phyloP scores from a whole-genome alignment of 2,329 filamentous ascomycete species.

The Phyllosticta ampelicida region DNA sequence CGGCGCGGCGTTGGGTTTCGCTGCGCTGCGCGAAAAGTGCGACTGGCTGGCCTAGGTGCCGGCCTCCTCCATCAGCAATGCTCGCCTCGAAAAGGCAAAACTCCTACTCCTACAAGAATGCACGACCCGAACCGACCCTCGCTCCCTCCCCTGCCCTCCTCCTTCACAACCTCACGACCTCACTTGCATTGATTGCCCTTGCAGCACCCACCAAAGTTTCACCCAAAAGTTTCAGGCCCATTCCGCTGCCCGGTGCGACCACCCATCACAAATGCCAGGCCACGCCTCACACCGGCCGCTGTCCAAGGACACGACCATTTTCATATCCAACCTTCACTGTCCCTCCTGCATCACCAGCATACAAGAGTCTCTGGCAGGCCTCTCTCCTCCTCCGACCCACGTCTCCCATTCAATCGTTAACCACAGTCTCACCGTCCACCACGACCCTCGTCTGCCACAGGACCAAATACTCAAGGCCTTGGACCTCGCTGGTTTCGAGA shows the following conservation, averaged over 20 bases:
- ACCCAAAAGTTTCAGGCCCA: background rate
- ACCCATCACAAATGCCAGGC: background rate
- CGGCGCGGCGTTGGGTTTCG: too few species aligned
- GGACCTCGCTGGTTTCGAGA: conserved; percentile 49
- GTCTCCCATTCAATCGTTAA: conserved; percentile 62
- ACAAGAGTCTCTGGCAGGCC: conserved; percentile 42
- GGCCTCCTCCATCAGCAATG: background rate
- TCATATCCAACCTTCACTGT: conserved; percentile 68
- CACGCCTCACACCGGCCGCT: conserved; percentile 10
- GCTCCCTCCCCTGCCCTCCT: too few species aligned
- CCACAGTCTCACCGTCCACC: conserved; percentile 54
- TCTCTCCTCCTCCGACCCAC: conserved; percentile 42
- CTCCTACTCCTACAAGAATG: background rate
- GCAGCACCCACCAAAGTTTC: background rate
- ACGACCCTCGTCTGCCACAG: conserved; percentile 34
- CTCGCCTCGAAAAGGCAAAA: background rate
- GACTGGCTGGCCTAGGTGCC: background rate
- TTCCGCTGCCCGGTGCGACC: background rate
- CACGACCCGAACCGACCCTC: background rate
- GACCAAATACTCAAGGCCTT: conserved; percentile 36
- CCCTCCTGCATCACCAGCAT: conserved; percentile 62
- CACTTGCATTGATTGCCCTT: background rate
- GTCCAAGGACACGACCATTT: conserved; percentile 43
- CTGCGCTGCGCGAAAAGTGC: background rate
- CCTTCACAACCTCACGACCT: too few species aligned